Evolutionary conservation across 441 rosid genomes (phyloP), one percentile per base, ranked within the genome.

Genomic region (Aquilaria agallochum): DNA sequence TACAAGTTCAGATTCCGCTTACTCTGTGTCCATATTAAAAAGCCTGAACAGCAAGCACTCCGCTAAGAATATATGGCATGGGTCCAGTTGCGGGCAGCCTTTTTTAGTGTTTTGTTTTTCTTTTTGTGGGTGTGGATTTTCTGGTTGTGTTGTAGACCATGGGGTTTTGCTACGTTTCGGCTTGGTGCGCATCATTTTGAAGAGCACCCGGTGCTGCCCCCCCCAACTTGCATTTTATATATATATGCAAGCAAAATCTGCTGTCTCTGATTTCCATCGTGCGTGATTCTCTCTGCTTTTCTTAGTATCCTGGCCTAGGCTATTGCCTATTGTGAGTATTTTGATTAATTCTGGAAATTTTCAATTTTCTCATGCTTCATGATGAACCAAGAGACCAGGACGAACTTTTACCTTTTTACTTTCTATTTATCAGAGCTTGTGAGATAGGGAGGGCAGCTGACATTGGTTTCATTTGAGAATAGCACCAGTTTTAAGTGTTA

Each of bases 1-100:
- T 68, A 20, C 27, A 20, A 75, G 74, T 65, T 74, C 65, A 63
- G 83, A 76, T 77, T 81, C 84, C 81, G 62, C 74, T 68, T 79
- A 57, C 59, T 72, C 68, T 66, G 76, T 20, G 27, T 20, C 27
- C 27, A 20, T 20, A 20, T 20, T 20, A 20, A 20, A 20, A 20
- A 20, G 27, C 27, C 27, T 20, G 27, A 20, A 20, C 27, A 20
- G 27, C 27, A 20, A 20, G 27, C 65, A 73, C 44, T 40, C 0
- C 0, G 44, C 58, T 60, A 56, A 45, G 60, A 11, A 56, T 64
- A 33, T 30, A 50, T 33, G 3, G 27, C 27, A 11, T 49, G 6
- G 61, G 10, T 31, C 4, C 5, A 5, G 32, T 14, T 46, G 14
- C 3, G 56, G 49, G 50, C 48, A 51, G 36, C 63, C 53, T 1